Evolutionary conservation across 2,329 filamentous ascomycete genomes (phyloP).

Genomic region (Orbilia quercus): DNA sequence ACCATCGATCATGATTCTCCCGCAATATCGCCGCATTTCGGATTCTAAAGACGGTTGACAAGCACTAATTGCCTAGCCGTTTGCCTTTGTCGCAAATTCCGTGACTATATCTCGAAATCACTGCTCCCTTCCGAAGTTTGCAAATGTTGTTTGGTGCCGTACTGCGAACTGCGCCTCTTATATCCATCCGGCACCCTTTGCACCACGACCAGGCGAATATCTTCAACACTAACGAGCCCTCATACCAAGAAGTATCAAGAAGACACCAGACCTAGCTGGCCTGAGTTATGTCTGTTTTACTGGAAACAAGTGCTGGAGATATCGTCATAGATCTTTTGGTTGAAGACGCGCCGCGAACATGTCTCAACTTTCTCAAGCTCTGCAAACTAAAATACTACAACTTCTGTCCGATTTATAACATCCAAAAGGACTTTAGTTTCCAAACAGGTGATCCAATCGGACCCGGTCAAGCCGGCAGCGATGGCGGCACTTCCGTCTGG

Average conservation of each 20-base stretch:
- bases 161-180: no score
- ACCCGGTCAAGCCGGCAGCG: constrained; percentile 82
- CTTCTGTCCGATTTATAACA: constrained; percentile 88
- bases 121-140: no score
- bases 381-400: constrained; percentile 99
- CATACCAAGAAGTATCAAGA: not conserved
- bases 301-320: constrained; percentile 93
- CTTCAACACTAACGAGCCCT: no score
- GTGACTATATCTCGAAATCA: no score
- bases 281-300: constrained; percentile 81
- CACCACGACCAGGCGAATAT: no score
- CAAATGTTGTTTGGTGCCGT: no score
- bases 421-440: constrained; percentile 95
- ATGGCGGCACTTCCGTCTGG: constrained; percentile 95
- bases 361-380: constrained; percentile 98
- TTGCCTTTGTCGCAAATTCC: no score
- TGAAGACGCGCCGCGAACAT: constrained; percentile 88
- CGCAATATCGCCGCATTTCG: no score
- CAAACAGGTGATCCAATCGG: constrained; percentile 95
- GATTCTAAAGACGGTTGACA: no score
- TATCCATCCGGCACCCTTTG: no score
- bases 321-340: constrained; percentile 93
- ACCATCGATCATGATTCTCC: no score
- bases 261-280: not conserved
- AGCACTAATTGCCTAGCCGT: no score